Evolutionary conservation across 352 stramenopile genomes (phyloP).

Genomic region (Pythium dissotocum): DNA sequence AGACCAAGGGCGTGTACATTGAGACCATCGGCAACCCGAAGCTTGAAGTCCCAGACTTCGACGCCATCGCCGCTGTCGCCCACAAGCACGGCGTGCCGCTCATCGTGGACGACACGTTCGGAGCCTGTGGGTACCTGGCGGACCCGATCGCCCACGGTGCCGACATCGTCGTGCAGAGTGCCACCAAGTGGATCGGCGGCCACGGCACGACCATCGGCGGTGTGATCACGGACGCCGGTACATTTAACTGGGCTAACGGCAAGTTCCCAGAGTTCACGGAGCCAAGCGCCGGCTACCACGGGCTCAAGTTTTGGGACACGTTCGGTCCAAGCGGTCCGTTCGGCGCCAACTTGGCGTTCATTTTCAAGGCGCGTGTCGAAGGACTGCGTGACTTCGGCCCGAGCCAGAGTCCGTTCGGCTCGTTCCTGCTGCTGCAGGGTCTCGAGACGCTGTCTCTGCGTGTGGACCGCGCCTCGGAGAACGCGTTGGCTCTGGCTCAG

Average conservation of each 20-base stretch:
- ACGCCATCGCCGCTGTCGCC: constrained; percentile 10
- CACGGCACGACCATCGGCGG: constrained; percentile 14
- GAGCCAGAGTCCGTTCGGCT: constrained; percentile 11
- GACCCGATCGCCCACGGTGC: constrained; percentile 13
- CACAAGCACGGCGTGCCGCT: constrained; percentile 15
- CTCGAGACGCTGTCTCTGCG: constrained; percentile 16
- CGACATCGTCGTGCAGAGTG: constrained; percentile 15
- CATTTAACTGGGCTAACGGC: constrained; percentile 14
- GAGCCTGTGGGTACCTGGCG: constrained; percentile 8
- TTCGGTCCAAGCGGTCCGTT: constrained; percentile 12
- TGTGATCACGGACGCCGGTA: constrained; percentile 14
- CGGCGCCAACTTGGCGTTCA: constrained; percentile 13
- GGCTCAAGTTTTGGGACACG: constrained; percentile 15
- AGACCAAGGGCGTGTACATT: constrained; percentile 16
- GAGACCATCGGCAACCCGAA: constrained; percentile 16
- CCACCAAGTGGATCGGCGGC: constrained; percentile 17
- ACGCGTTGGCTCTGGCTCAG: constrained; percentile 6
- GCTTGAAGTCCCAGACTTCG: constrained; percentile 14
- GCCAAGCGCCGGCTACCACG: constrained; percentile 15
- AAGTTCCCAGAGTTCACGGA: constrained; percentile 16
- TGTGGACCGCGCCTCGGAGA: constrained; percentile 12
- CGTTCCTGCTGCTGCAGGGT: constrained; percentile 14
- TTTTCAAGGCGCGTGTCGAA: constrained; percentile 13
- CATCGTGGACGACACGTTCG: constrained; percentile 14
- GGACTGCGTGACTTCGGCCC: constrained; percentile 8